A percentile compares a stretch with the other conserved stretches of the same genome.
Conservation (phyloP, 768 basidiomycete genomes). For the Amanita rubescens region DNA sequence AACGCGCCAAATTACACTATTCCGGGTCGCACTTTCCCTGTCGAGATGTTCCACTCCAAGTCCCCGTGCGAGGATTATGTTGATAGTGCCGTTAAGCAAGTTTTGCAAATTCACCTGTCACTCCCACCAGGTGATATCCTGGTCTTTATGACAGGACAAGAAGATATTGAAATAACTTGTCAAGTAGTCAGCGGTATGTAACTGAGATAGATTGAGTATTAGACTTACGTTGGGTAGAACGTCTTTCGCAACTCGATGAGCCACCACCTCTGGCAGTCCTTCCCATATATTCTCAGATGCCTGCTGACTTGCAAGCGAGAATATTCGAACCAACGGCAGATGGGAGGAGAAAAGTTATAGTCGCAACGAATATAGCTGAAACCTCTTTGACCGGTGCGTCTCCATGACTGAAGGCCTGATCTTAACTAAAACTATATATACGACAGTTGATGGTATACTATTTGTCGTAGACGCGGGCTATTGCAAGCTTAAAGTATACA, state of each 20-base stretch:
- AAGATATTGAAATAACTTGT: constrained; percentile 97
- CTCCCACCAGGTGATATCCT: constrained; percentile 90
- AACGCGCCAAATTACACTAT: constrained; percentile 94
- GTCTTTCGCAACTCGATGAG: constrained; percentile 86
- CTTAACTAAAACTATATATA: constrained; percentile 6
- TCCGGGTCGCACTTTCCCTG: constrained; percentile 88
- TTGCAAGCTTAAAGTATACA: constrained; percentile 97
- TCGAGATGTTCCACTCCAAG: constrained; percentile 93
- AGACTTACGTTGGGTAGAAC: constrained; percentile 49
- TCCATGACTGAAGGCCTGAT: constrained; percentile 9
- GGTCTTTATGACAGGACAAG: constrained; percentile 99
- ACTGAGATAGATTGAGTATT: constrained; percentile 5
- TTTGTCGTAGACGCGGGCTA: constrained; percentile 97
- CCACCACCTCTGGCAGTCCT: constrained; percentile 83
- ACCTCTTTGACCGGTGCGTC: constrained; percentile 83
- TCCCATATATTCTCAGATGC: constrained; percentile 99
- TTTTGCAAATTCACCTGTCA: constrained; percentile 93
- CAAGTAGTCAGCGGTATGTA: constrained; percentile 78
- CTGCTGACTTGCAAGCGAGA: constrained; percentile 95
- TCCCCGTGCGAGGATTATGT: constrained; percentile 99
- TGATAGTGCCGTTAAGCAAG: constrained; percentile 96
- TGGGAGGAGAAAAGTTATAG: constrained; percentile 93
- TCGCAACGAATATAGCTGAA: constrained; percentile 98
- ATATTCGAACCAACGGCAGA: constrained; percentile 94
- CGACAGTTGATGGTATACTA: constrained; percentile 90